Evolutionary conservation across 106 monocot species (phyloP), one percentile per base, ranked within the genome.

Genomic region (Acorus gramineus): DNA sequence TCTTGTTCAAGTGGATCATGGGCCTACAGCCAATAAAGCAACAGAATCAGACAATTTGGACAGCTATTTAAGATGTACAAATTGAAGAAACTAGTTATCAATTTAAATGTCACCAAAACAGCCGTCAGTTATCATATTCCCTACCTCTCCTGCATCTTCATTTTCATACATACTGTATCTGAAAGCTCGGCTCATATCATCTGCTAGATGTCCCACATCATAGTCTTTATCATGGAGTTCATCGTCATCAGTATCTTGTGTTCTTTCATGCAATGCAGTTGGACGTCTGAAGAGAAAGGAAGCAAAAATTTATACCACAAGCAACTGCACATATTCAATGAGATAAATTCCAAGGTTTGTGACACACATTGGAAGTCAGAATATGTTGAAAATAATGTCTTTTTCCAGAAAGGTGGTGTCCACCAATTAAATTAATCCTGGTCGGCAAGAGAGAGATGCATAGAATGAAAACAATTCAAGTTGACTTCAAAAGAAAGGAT

Each of bases 191-290:
- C 76, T 86, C 46, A 86, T 57, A 71, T 80, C 81, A 74, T 78
- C 74, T 54, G 86, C 79, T 42, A 86, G 74, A 62, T 71, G 57
- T 28, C 77, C 52, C 47, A 83, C 70, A 69, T 87, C 86, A 56
- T 77, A 87, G 53, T 87, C 86, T 62, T 77, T 79, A 47, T 87
- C 86, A 52, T 81, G 73, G 60, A 77, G 58, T 11, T 87, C 86
- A 12, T 87, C 86, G 49, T 83, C 86, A 59, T 87, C 86, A 61
- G 77, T 87, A n/a, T 87, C 86, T 59, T 83, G 79, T 53, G 74
- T 68, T 61, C 67, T 73, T n/a, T 87, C 83, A 53, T 80, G 86
- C 64, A 87, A 46, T 61, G 77, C 46, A 65, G 77, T 80, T 49
- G 86, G 86, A 46, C 86, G 86, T 11, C 86, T 87, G 74, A 52